These are phyloP conservation scores for Maudiozyma serrabonitensis DNA, from an alignment of 805 yeast species.

Conservation along the genomic window DNA sequence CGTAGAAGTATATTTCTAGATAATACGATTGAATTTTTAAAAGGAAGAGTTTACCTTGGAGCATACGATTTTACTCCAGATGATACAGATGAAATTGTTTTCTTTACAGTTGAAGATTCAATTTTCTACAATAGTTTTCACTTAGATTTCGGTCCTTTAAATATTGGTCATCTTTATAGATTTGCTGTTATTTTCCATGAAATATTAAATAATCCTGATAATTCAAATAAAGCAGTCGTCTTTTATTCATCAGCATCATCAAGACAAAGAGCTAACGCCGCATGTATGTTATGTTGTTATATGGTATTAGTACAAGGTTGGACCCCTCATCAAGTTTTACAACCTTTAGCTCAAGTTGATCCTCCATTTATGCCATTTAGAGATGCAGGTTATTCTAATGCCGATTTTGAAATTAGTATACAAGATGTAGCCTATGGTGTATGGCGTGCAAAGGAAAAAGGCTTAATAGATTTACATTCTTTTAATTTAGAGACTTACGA, in stretches of 20 bases:
- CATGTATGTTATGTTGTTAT: slow-evolving; percentile 86
- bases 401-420: slow-evolving; percentile 86
- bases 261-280: slow-evolving; percentile 82
- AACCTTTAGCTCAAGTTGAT: slow-evolving; percentile 83
- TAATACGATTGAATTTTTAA: slow-evolving; percentile 30
- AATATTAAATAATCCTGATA: slow-evolving; percentile 73
- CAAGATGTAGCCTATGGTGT: slow-evolving; percentile 94
- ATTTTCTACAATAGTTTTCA: slow-evolving; percentile 92
- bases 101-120: slow-evolving; percentile 87
- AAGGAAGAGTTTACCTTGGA: slow-evolving; percentile 74
- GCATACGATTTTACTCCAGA: slow-evolving; percentile 74
- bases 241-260: slow-evolving; percentile 79
- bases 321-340: slow-evolving; percentile 97
- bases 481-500: slow-evolving; percentile 93
- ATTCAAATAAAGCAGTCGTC: slow-evolving; percentile 81
- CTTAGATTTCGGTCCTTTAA: slow-evolving; percentile 92
- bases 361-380: slow-evolving; percentile 93
- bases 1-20: slow-evolving; percentile 26
- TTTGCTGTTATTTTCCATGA: slow-evolving; percentile 93
- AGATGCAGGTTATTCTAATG: slow-evolving; percentile 94
- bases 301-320: slow-evolving; percentile 92
- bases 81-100: slow-evolving; percentile 66
- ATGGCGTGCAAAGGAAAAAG: slow-evolving; percentile 95
- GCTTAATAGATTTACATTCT: slow-evolving; percentile 73
- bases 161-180: slow-evolving; percentile 84